Evolutionary conservation across 2,329 filamentous ascomycete species (phyloP).

Genomic region (Pseudocercospora fuligena): DNA sequence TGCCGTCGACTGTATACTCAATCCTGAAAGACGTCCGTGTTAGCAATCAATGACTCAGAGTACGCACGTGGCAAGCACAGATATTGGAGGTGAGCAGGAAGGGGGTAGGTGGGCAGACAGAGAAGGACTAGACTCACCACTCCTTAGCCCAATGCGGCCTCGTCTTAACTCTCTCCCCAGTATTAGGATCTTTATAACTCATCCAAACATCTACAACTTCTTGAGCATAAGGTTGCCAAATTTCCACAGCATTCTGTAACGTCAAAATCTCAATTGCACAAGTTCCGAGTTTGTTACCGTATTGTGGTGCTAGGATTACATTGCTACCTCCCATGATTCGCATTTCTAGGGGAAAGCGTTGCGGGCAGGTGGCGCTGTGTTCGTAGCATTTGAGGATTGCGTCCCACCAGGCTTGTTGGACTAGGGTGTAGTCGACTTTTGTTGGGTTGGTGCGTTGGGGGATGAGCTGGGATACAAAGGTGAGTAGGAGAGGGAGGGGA

Average conservation of each 20-base stretch:
- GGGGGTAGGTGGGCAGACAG: too few species aligned
- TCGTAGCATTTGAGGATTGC: constrained; percentile 53
- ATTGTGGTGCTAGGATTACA: constrained; percentile 18
- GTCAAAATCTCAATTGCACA: constrained; percentile 22
- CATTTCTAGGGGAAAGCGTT: constrained; percentile 33
- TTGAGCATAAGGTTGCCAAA: constrained; percentile 51
- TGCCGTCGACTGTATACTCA: constrained; percentile 16
- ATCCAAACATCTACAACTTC: constrained; percentile 51
- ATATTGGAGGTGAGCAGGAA: too few species aligned
- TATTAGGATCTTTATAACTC: constrained; percentile 38
- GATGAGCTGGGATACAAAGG: constrained; percentile 36
- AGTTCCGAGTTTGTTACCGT: constrained; percentile 15
- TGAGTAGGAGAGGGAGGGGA: not conserved
- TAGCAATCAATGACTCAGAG: not conserved
- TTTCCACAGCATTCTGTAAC: constrained; percentile 46
- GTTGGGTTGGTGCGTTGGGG: constrained; percentile 37
- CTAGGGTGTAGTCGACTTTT: constrained; percentile 49
- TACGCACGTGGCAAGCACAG: not conserved
- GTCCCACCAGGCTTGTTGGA: constrained; percentile 58
- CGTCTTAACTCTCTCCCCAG: constrained; percentile 42
- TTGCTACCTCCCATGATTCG: constrained; percentile 23
- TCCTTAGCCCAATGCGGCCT: constrained; percentile 57
- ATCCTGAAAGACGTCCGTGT: not conserved
- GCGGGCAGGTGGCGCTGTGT: constrained; percentile 32
- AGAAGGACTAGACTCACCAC: constrained; percentile 38